Evolutionary conservation across 2,329 filamentous ascomycete genomes (phyloP).

Genomic region (Tympanopsis confertula): DNA sequence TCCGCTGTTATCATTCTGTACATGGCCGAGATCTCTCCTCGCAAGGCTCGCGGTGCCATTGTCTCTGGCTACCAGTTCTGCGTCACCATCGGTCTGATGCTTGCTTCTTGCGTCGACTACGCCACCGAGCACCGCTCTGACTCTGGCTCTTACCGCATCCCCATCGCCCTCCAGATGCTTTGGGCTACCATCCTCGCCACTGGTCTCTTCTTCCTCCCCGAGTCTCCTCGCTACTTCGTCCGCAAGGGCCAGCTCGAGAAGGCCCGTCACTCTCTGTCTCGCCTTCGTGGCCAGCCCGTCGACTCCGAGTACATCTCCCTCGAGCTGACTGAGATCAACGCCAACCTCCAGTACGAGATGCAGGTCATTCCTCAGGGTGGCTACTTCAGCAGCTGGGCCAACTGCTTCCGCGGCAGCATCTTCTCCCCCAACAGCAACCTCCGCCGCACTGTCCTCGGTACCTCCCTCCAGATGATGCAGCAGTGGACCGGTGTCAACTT

Average conservation of each 20-base stretch:
- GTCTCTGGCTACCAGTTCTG: conserved; percentile 79
- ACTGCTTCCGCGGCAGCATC: conserved; percentile 56
- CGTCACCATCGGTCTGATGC: conserved; percentile 67
- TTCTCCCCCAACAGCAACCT: conserved; percentile 52
- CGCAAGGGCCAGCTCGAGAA: conserved; percentile 60
- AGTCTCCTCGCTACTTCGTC: conserved; percentile 78
- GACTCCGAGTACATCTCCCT: conserved; percentile 66
- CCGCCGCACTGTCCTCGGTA: conserved; percentile 60
- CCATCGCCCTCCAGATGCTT: conserved; percentile 67
- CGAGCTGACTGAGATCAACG: conserved; percentile 75
- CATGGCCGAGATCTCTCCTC: conserved; percentile 72
- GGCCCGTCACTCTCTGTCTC: conserved; percentile 50
- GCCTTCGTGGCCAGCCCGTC: conserved; percentile 61
- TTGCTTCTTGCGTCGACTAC: conserved; percentile 67
- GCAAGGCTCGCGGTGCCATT: conserved; percentile 66
- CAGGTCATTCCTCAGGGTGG: conserved; percentile 49
- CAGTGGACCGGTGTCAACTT: conserved; percentile 83
- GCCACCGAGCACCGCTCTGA: conserved; percentile 49
- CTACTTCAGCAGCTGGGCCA: conserved; percentile 59
- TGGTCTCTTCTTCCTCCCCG: conserved; percentile 68
- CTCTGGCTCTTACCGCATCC: conserved; percentile 66
- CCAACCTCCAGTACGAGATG: conserved; percentile 83
- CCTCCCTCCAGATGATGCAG: conserved; percentile 71
- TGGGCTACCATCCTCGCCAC: conserved; percentile 66
- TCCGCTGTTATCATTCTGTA: conserved; percentile 73